These are phyloP conservation scores for Venturia effusa DNA, from an alignment of 2,329 filamentous ascomycete genomes.

Conservation along the genomic window DNA sequence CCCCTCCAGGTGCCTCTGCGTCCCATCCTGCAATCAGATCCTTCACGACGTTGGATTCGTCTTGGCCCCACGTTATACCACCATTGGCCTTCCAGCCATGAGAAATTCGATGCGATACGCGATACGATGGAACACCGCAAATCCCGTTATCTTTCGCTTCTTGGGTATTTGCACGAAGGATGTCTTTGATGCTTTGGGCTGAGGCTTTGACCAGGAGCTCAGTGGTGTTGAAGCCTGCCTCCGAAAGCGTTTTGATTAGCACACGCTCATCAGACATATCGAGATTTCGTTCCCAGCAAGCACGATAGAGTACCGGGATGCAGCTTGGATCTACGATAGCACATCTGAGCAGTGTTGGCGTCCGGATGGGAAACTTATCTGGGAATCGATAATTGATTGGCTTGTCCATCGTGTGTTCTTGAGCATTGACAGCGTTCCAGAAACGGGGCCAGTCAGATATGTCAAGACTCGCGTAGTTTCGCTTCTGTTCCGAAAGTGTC, in stretches of 20 bases:
- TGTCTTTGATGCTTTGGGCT: slow-evolving; percentile 17
- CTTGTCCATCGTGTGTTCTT: slow-evolving; percentile 19
- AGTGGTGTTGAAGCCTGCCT: slow-evolving; percentile 20
- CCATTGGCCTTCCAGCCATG: slow-evolving; percentile 16
- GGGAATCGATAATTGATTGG: slow-evolving; percentile 22
- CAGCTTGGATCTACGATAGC: slow-evolving; percentile 20
- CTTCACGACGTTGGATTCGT: slow-evolving; percentile 23
- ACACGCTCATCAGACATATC: slow-evolving; percentile 21
- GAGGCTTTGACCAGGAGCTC: slow-evolving; percentile 20
- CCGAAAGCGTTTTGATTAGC: slow-evolving; percentile 17
- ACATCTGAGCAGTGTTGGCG: slow-evolving; percentile 22
- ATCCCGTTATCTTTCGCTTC: slow-evolving; percentile 22
- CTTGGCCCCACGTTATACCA: slow-evolving; percentile 24
- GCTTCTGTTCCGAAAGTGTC: slow-evolving; percentile 19
- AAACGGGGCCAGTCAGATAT: slow-evolving; percentile 23
- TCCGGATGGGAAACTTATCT: slow-evolving; percentile 23
- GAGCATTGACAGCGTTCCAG: slow-evolving; percentile 23
- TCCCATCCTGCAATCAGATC: slow-evolving; percentile 25
- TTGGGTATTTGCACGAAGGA: slow-evolving; percentile 20
- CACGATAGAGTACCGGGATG: slow-evolving; percentile 20
- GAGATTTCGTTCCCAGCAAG: slow-evolving; percentile 23
- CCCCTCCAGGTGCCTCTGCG: background rate
- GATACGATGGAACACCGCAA: slow-evolving; percentile 25
- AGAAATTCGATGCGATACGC: slow-evolving; percentile 16
- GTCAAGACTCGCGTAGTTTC: slow-evolving; percentile 20